Conservation (phyloP, 805 yeast species). For the Zygoascus bituminiphila region DNA sequence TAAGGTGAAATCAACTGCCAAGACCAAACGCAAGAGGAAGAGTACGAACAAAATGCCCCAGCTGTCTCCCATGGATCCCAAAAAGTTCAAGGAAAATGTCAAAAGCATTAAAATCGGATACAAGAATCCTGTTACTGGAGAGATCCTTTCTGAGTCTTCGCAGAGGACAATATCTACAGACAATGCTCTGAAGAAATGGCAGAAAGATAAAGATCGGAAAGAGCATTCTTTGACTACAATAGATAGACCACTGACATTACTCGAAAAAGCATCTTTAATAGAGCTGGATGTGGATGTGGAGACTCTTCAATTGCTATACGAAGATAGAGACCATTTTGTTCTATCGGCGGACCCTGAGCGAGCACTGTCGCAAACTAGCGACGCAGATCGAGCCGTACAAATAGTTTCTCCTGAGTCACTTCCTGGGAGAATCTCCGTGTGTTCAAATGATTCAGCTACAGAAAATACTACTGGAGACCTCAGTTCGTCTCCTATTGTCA, state of each 20-base stretch:
- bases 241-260: neutral
- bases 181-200: neutral
- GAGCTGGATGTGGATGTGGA: neutral
- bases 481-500: neutral
- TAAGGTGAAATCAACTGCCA: neutral
- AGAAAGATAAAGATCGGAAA: neutral
- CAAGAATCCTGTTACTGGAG: neutral
- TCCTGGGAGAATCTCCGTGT: neutral
- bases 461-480: neutral
- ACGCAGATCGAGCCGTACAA: neutral
- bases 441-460: neutral
- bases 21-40: neutral
- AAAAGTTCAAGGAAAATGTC: neutral
- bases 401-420: neutral
- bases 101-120: neutral
- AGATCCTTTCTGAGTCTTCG: neutral
- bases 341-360: neutral
- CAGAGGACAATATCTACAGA: neutral
- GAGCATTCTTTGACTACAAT: neutral
- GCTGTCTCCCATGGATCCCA: neutral
- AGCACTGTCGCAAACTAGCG: neutral
- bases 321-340: no score
- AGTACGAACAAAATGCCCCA: neutral
- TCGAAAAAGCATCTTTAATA: neutral
- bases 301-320: neutral